Evolutionary conservation across 2,329 filamentous ascomycete genomes (phyloP), one percentile per base, ranked within the genome.

Genomic region (Colletotrichum chlorophyti): DNA sequence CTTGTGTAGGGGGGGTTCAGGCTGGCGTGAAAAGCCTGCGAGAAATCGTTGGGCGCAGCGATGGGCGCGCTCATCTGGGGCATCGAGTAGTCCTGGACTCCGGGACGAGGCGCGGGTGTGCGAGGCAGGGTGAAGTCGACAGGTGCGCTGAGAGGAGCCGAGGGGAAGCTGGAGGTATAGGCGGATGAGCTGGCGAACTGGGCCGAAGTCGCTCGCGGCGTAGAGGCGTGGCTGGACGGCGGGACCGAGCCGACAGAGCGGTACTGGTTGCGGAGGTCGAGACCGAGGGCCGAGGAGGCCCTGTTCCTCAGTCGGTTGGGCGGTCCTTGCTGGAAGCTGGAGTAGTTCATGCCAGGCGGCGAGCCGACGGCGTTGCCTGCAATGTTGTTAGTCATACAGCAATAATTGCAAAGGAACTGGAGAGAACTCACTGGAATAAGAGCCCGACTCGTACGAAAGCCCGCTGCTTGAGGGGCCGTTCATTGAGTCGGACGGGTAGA

Each of bases 11-110:
- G 52, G 24, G 55, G 42, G 14, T 11, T 64, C 67, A 79, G 70
- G 65, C 68, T 75, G 6, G 74, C 74, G 34, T 80, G 76, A 58
- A 82, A 75, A 5, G 78, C 76, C 55, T 79, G 77, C 3, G 76
- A 74, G 63, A 84, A 85, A 51, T 85, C 83, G 49, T 77, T 77
- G 0, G 82, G 72, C 4, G 81, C 77, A 3, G 78, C 77, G 54
- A 84, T 82, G 1, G 82, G 82, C 2, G 82, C 80, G 64, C 79
- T 83, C 72, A 85, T 74, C 65, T 84, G 82, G 3, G 82, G 75
- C 65, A 82, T 79, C 11, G 77, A 76, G 66, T 83, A 84, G 51
- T 84, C 80, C 17, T 70, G 71, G 26, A 73, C 70, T 11, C 69
- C 59, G 55, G 72, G 66, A 47, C 72, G 68, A 50, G 75, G 69